Conservation (phyloP, 202 grass and related monocot species). For the Dendrocalamus latiflorus region DNA sequence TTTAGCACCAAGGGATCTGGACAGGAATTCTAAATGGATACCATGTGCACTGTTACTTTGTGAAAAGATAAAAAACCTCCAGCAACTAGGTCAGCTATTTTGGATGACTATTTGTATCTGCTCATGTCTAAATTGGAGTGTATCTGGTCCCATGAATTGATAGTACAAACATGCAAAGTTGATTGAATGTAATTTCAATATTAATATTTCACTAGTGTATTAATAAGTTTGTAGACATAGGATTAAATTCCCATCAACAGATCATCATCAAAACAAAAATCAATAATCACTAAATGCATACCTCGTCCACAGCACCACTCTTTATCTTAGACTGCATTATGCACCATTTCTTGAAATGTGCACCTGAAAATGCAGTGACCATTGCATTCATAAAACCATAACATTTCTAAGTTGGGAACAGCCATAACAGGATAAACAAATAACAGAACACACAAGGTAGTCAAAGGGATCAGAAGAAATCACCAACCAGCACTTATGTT, state of each 20-base stretch:
- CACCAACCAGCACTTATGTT: no score
- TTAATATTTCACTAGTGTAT: neutral
- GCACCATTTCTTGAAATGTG: constrained; percentile 99
- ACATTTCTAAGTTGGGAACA: neutral
- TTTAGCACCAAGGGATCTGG: neutral
- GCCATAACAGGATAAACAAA: constrained; percentile 2
- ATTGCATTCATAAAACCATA: constrained; percentile 15
- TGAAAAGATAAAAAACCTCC: neutral
- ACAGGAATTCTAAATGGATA: neutral
- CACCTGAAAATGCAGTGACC: constrained; percentile 52
- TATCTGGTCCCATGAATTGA: neutral
- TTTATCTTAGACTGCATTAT: constrained; percentile 99
- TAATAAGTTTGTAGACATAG: neutral
- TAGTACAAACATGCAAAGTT: neutral
- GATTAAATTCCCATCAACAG: neutral
- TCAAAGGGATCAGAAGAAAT: no score
- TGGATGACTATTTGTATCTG: neutral
- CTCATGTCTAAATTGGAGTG: neutral
- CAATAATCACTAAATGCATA: constrained; percentile 8
- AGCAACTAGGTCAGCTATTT: neutral
- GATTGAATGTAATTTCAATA: neutral
- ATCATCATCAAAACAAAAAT: neutral
- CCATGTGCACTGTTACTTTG: neutral
- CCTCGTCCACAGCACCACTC: constrained; percentile 93
- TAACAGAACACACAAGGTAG: neutral